phyloP scores from a whole-genome alignment of 2,329 filamentous ascomycete species.

The Aspergillus fructus region DNA sequence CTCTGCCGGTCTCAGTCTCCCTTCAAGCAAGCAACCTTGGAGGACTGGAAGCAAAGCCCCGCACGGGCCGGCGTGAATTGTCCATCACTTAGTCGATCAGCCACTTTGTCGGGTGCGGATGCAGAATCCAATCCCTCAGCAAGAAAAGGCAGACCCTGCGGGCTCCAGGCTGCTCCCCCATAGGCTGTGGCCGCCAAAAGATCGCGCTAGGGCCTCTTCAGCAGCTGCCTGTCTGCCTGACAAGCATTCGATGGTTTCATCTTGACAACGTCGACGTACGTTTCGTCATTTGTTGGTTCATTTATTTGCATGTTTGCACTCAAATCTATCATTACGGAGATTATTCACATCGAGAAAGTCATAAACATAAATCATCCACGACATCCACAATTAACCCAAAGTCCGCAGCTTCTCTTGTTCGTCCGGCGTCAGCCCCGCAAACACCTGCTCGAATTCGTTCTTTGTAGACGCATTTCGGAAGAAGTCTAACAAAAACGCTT shows the following conservation, averaged over 20 bases:
- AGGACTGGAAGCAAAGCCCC: conserved; percentile 7
- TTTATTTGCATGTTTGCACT: too few relatives aligned
- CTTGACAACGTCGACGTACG: too few relatives aligned
- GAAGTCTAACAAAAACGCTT: conserved; percentile 78
- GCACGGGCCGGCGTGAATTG: conserved; percentile 5
- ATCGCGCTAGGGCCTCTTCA: background rate
- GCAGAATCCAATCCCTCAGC: background rate
- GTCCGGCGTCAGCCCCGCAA: conserved; percentile 51
- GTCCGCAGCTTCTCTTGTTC: conserved; percentile 47
- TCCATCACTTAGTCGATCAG: conserved; percentile 8
- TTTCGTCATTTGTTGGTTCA: too few relatives aligned
- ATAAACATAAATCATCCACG: background rate
- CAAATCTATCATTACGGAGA: background rate
- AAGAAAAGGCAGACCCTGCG: background rate
- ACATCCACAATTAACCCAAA: conserved; percentile 21
- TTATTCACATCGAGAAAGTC: background rate
- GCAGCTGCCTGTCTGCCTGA: too few relatives aligned
- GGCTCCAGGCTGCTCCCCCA: background rate
- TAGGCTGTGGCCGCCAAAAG: background rate
- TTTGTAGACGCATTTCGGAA: conserved; percentile 62
- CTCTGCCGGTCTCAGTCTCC: too few relatives aligned
- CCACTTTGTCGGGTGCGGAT: conserved; percentile 13
- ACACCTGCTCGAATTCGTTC: conserved; percentile 56
- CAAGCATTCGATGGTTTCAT: too few relatives aligned
- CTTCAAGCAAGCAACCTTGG: background rate